Evolutionary conservation across 257 asterid species (phyloP).

Genomic region (Solanum corneliomulleri): DNA sequence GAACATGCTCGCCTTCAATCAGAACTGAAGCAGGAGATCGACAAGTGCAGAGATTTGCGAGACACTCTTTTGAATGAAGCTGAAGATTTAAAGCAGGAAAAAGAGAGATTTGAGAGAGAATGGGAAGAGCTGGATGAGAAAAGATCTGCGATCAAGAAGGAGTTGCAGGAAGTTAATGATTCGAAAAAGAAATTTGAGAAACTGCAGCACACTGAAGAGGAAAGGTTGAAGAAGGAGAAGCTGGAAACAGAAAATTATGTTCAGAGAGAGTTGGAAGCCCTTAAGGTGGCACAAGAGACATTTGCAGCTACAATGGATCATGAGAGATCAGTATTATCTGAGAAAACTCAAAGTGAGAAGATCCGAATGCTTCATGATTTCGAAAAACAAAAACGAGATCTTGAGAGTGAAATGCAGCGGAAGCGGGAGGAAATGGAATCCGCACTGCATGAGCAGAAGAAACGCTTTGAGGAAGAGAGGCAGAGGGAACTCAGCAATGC

Average conservation of each 20-base stretch:
- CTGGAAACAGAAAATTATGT: constrained; percentile 54
- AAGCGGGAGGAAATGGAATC: constrained; percentile 69
- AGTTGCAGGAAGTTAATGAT: constrained; percentile 41
- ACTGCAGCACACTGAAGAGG: constrained; percentile 51
- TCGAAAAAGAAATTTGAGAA: constrained; percentile 44
- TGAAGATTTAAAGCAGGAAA: constrained; percentile 75
- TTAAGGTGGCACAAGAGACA: constrained; percentile 55
- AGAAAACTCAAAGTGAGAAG: constrained; percentile 47
- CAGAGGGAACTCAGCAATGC: constrained; percentile 45
- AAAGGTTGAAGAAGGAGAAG: constrained; percentile 59
- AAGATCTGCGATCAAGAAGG: constrained; percentile 52
- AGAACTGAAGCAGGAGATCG: constrained; percentile 80
- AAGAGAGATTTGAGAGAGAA: constrained; percentile 83
- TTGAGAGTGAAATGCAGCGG: constrained; percentile 50
- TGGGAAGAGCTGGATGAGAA: constrained; percentile 91
- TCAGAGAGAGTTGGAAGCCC: constrained; percentile 67
- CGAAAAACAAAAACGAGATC: constrained; percentile 56
- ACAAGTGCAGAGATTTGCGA: constrained; percentile 50
- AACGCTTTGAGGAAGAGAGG: constrained; percentile 52
- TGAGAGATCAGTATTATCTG: constrained; percentile 56
- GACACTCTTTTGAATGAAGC: constrained; percentile 61
- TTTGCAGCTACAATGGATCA: constrained; percentile 74
- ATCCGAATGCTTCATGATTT: constrained; percentile 53
- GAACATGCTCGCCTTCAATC: constrained; percentile 66
- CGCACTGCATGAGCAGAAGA: constrained; percentile 43